Base-by-base conservation (phyloP, 1,139 yeast species). In the Lodderomyces margitis region DNA sequence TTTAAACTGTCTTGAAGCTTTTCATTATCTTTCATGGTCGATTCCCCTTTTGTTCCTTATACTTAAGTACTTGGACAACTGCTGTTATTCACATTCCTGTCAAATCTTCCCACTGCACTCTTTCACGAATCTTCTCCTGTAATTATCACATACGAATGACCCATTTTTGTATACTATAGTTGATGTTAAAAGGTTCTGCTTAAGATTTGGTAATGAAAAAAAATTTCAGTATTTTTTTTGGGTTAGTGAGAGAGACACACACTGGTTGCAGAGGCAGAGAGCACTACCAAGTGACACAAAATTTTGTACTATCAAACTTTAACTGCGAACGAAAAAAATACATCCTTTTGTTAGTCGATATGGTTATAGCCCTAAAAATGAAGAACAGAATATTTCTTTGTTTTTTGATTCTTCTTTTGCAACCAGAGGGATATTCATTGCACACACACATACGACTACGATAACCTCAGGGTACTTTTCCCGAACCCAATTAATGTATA, bases 61-160 rank as follows among this genome's bases (percentile, higher is more conserved):
- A n/a, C n/a, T n/a, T n/a, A n/a, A n/a, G n/a, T n/a, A n/a, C n/a
- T n/a, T n/a, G n/a, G n/a, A n/a, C n/a, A n/a, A n/a, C n/a, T n/a
- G n/a, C n/a, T 38, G 39, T 41, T 33, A 12, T 12, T 14, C 25
- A 14, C 21, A 7, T 17, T 11, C 7, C 25, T 20, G 16, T 21
- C 12, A 20, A 27, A 11, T n/a, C 17, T 3, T 12, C 15, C 25
- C 17, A 6, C 3, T 28, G 15, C 16, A 6, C 32, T 15, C 11
- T 28, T 12, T 19, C 32, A 15, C 10, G 19, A 11, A 28, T 28
- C 19, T 11, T 28, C 25, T 15, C 20, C 21, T 30, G 12, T 10
- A 4, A 32, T 32, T 23, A 28, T 37, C 61, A 73, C 83, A 70
- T 79, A 81, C 87, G 86, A 80, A 80, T 82, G 82, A 81, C 87